Base-by-base conservation (phyloP, 192 early-diverging fungal genomes). In the Mortierella claussenii region DNA sequence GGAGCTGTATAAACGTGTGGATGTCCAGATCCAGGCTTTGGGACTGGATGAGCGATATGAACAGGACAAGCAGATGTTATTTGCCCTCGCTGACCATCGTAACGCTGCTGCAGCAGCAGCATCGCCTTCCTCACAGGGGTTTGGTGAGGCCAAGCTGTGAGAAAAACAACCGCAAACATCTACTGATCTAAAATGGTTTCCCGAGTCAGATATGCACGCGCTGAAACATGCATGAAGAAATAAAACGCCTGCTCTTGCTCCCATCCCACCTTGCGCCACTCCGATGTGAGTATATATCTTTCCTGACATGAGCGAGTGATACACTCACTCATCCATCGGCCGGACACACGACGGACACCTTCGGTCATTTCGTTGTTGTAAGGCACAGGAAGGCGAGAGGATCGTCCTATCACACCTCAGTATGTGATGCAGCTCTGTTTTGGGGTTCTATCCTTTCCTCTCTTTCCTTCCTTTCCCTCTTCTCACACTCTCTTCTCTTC, bases 1-100 rank as follows among this genome's bases (percentile, higher is more conserved):
- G 40, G 44, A 55, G 20, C 44, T 76, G 11, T 65, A 76, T 46
- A 63, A 47, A 20, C 73, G 73, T 48, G 73, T 76, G 17, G 73
- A 76, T 7, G 32, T 57, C 37, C 63, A 66, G 65, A 66, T 76
- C 21, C 73, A 76, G 31, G 45, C 58, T 12, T 33, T 76, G 52
- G 73, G 73, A 6, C 23, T 44, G 3, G 65, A 76, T 1, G 59
- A 76, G 27, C 55, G 73, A n/a, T 62, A 49, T 52, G 73, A 76
- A 20, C 52, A 76, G 23, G 65, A 76, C 44, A 40, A 66, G 34
- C 26, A 37, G 53, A 76, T 76, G 73, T 27, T 76, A 20, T 76
- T 76, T 61, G 54, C 51, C 1, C 32, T 76, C 11, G 44, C 65
- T 12, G 73, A 76, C n/a, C 58, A 63, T 4, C 73, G 73, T 27